Conservation (phyloP, 1,284 basidiomycete genomes). For the Ustilago cynodontis region DNA sequence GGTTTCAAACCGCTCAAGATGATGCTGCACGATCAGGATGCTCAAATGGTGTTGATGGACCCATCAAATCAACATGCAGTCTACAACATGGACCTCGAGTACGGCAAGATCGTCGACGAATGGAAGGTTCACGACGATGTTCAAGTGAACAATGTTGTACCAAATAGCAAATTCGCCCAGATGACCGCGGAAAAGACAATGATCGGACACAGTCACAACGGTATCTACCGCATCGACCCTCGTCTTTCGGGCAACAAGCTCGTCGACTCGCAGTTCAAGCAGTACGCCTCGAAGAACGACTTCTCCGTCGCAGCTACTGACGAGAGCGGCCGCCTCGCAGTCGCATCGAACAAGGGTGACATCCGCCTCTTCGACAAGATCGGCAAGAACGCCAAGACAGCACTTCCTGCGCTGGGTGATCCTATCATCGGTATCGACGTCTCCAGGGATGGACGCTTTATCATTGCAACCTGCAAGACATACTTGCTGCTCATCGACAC, state of each 20-base stretch:
- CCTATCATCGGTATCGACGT: constrained; percentile 95
- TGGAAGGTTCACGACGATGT: constrained; percentile 95
- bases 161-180: constrained; percentile 93
- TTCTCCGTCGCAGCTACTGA: constrained; percentile 95
- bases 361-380: constrained; percentile 94
- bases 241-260: constrained; percentile 89
- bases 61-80: constrained; percentile 85
- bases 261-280: constrained; percentile 95
- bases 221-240: constrained; percentile 96
- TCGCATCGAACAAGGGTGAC: constrained; percentile 96
- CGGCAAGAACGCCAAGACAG: constrained; percentile 99
- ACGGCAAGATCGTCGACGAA: constrained; percentile 97
- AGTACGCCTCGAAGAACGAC: constrained; percentile 93
- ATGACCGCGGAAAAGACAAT: constrained; percentile 93
- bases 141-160: constrained; percentile 87
- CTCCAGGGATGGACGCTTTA: constrained; percentile 91
- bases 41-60: constrained; percentile 94
- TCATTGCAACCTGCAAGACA: constrained; percentile 95
- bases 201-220: constrained; percentile 91
- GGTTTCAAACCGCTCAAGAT: constrained; percentile 87
- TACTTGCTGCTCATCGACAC: constrained; percentile 96
- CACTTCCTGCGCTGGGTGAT: constrained; percentile 93
- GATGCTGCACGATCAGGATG: constrained; percentile 98
- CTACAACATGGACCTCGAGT: constrained; percentile 92
- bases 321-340: constrained; percentile 85